Base-by-base conservation (phyloP, 257 asterid species). In the Nicotiana tabacum region DNA sequence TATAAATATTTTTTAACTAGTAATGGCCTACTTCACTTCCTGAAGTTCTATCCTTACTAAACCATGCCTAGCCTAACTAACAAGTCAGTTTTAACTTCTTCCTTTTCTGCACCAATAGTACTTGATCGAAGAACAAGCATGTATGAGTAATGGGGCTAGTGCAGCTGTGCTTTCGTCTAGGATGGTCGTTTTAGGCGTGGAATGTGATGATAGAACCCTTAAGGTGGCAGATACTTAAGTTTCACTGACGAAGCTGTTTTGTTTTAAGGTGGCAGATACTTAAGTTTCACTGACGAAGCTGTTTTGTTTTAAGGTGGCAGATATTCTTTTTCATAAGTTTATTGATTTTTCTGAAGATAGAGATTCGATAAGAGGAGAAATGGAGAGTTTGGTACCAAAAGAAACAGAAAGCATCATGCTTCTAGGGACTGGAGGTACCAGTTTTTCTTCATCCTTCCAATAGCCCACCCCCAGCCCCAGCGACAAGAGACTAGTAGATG, bases 341-440 rank as follows among this genome's bases (percentile, higher is more conserved):
- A 74, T 27, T 74, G 80, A 48, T 74, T 74, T 12, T 15, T 48
- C 43, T 15, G 64, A 48, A 29, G 18, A 46, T 27, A 48, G 27
- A 74, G 64, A 74, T 74, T 27, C 39, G 2, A 74, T 15, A 51
- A 74, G 80, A 74, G 24, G 39, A 27, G 64, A 74, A 72, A 27
- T 51, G 17, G 80, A 74, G 24, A 51, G 64, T 74, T 57, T 7
- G 80, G 80, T 7, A 51, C 27, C 64, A 51, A 74, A 27, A 64
- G 27, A 51, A 46, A 74, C 64, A 48, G 62, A 74, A 74, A 74
- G 62, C 80, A 27, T 74, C 62, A 51, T 51, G 80, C 80, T 51
- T 74, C 64, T 74, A 43, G 64, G 29, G 37, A 72, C 35, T 24
- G n/a, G 78, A 46, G 37, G 60, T 43, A 17, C 78, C 60, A 46